Base-by-base conservation (phyloP, 1,284 basidiomycete genomes). In the Cutaneotrichosporon sp. region DNA sequence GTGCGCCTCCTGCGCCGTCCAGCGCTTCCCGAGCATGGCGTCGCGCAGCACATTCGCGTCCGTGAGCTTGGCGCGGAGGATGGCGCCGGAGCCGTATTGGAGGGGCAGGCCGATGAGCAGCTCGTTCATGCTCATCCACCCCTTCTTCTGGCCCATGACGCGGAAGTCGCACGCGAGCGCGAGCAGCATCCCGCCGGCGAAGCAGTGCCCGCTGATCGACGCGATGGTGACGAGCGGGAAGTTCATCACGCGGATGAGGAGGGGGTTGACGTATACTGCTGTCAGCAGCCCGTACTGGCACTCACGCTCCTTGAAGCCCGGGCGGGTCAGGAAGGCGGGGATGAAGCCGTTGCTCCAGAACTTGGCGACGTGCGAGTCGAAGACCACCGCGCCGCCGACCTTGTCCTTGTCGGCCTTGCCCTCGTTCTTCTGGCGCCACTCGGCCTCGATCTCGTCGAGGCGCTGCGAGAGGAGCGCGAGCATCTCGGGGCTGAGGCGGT, bases 91-190 rank as follows among this genome's bases (percentile, higher is more conserved):
- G 31, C 50, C 24, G 0, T 27, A 25, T 8, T 31, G 31, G 82
- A 83, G 25, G 91, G 79, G 45, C 91, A 78, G 10, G 85, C 82
- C 5, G 86, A 83, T 69, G 92, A 87, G 0, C 87, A 87, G 89
- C 90, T 97, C 94, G 74, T 97, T 97, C 92, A 97, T 95, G 75
- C 87, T 91, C 60, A 92, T 80, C 87, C 90, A 94, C 4, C 89
- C 89, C 72, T 85, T 87, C 69, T 84, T 88, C 18, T 87, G 88
- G 65, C 90, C 88, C 88, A 95, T 94, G 60, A 97, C 83, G 27
- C 94, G 86, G 79, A 92, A 95, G 76, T 97, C 94, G 76, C 92
- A 95, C 2, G 84, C 84, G 52, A 95, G 79, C 0, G 90, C 85
- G 14, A 95, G 80, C 70, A 92, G 87, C 73, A 92, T 87, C 10